Base-by-base conservation (phyloP, 495 filamentous ascomycete species). In the Aspergillus funiculosus region DNA sequence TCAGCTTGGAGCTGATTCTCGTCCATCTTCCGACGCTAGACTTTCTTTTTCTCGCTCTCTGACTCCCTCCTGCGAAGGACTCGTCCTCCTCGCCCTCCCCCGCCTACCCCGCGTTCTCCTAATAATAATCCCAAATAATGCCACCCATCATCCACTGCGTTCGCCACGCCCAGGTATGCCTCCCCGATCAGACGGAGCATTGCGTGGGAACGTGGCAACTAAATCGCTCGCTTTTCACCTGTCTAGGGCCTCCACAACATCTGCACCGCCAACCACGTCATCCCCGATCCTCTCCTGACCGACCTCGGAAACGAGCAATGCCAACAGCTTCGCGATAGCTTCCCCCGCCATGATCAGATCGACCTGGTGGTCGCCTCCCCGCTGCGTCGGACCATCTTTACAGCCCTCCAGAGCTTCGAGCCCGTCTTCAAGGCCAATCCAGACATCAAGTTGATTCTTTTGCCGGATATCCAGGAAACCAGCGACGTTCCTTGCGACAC, bases 401-500 rank as follows among this genome's bases (percentile, higher is more conserved):
- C 91, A 0, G 80, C 84, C 4, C 73, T 95, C 7, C 65, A 80
- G 38, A 77, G 76, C 35, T 95, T 95, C 66, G 63, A 60, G 34
- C 69, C 81, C 3, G 61, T 72, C 4, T 68, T 78, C 38, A 45
- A 71, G 19, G 58, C 62, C 3, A 67, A 68, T 39, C 66, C 70
- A 13, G 68, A 68, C n/a, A 46, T 75, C 28, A 70, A 70, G 20
- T 60, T 94, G 36, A 72, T 87, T 38, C 80, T 84, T 6, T 67
- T 95, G 1, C 86, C 87, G 0, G 86, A 91, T 46, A 59, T 87
- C 0, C 91, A 96, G 63, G 91, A 96, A 64, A 82, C 84, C 0
- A 80, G 77, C 8, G 77, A 80, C 19, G 62, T 85, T 13, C 80
- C 88, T 0, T 94, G 90, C 65, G 89, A 97, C 59, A 84, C 79